A percentile compares a stretch with the other conserved stretches of the same genome.
These are phyloP conservation scores for Sphaerostilbella broomeana DNA, from an alignment of 2,329 filamentous ascomycete genomes.

Conservation along the genomic window DNA sequence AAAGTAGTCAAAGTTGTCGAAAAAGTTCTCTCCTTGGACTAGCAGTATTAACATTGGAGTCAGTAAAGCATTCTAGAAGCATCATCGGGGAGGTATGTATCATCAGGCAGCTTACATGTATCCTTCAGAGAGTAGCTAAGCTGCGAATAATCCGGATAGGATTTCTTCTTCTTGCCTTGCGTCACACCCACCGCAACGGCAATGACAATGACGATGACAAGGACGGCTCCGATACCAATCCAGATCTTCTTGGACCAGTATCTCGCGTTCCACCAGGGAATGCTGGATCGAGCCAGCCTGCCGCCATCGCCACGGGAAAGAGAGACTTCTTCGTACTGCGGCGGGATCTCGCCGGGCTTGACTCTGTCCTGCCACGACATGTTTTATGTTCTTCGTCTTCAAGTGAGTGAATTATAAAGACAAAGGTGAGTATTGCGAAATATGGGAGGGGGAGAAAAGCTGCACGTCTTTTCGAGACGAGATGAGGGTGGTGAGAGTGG, in stretches of 20 bases:
- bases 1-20: constrained; percentile 50
- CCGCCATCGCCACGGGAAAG: constrained; percentile 17
- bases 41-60: background rate
- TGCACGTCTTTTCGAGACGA: background rate
- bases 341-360: constrained; percentile 21
- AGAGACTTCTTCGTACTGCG: constrained; percentile 24
- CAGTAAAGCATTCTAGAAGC: background rate
- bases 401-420: background rate
- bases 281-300: constrained; percentile 20
- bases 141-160: constrained; percentile 43
- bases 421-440: background rate
- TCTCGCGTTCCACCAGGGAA: constrained; percentile 40
- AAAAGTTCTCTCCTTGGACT: constrained; percentile 46
- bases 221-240: constrained; percentile 26
- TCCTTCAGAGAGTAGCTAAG: constrained; percentile 43
- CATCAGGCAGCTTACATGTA: constrained; percentile 37
- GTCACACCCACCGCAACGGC: constrained; percentile 41
- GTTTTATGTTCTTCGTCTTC: background rate
- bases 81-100: background rate
- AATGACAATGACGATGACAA: constrained; percentile 35
- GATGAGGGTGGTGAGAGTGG: too few relatives aligned
- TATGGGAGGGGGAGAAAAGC: constrained; percentile 1
- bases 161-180: constrained; percentile 30
- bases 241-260: constrained; percentile 49
- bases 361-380: constrained; percentile 6